phyloP scores from a whole-genome alignment of 371 early-diverging fungal species.

The Rhizopus stolonifer region DNA sequence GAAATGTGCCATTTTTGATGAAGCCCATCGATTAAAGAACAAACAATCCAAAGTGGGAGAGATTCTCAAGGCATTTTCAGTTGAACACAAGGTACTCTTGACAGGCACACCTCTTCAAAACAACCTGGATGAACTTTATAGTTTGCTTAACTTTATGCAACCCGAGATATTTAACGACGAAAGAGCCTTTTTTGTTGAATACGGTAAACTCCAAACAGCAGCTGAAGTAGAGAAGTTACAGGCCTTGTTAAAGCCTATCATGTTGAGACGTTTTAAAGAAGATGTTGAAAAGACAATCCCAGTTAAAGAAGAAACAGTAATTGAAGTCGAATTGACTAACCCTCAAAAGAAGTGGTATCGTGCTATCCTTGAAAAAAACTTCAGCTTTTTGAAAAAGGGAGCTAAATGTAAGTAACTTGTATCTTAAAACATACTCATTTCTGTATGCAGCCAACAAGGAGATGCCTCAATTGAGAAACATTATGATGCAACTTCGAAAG shows the following conservation, averaged over 20 bases:
- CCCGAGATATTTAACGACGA: constrained; percentile 74
- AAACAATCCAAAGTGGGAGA: constrained; percentile 50
- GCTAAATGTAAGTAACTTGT: constrained; percentile 33
- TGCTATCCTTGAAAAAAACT: constrained; percentile 86
- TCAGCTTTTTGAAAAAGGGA: constrained; percentile 72
- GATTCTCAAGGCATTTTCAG: constrained; percentile 35
- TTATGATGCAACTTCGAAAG: constrained; percentile 80
- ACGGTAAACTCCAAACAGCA: constrained; percentile 67
- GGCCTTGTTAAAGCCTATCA: constrained; percentile 64
- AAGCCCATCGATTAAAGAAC: constrained; percentile 95
- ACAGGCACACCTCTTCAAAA: constrained; percentile 95
- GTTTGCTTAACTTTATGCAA: constrained; percentile 87
- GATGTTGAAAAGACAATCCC: constrained; percentile 85
- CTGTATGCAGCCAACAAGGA: constrained; percentile 34
- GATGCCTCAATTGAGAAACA: constrained; percentile 61
- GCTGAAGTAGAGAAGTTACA: constrained; percentile 76
- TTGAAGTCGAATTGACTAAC: constrained; percentile 79
- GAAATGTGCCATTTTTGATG: constrained; percentile 88
- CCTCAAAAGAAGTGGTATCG: constrained; percentile 84
- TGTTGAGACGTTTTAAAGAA: constrained; percentile 76
- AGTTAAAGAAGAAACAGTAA: constrained; percentile 83
- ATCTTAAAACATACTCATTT: neutral
- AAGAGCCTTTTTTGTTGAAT: constrained; percentile 70
- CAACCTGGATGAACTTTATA: constrained; percentile 87
- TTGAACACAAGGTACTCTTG: constrained; percentile 41